Conservation (phyloP, 2,329 filamentous ascomycete species). For the Alternaria sp. region DNA sequence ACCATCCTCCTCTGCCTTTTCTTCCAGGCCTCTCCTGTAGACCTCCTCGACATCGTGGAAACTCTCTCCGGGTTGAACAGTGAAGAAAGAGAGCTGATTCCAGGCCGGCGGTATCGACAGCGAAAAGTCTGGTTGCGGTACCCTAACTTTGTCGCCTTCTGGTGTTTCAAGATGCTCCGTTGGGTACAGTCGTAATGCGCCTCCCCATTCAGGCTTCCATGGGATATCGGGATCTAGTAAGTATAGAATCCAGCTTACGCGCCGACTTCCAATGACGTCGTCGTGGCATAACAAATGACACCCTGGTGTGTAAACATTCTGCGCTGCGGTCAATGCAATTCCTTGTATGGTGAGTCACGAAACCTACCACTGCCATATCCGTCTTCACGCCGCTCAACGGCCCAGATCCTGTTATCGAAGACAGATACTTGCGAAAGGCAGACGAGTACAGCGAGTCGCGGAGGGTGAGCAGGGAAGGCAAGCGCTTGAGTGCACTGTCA, state of each 20-base stretch:
- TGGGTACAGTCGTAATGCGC: constrained; percentile 87
- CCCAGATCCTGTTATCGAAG: constrained; percentile 83
- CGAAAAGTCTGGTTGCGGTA: constrained; percentile 78
- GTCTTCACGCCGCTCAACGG: constrained; percentile 92
- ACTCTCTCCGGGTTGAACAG: constrained; percentile 96
- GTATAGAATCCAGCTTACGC: constrained; percentile 97
- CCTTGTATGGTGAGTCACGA: background rate
- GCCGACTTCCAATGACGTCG: constrained; percentile 96
- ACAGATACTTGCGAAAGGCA: constrained; percentile 87
- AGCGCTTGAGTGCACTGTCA: constrained; percentile 80
- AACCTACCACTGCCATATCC: constrained; percentile 86
- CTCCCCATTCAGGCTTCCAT: constrained; percentile 93
- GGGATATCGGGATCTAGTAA: constrained; percentile 88
- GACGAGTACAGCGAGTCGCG: constrained; percentile 94
- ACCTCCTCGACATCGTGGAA: constrained; percentile 99
- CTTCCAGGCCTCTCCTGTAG: constrained; percentile 70
- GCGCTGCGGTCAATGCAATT: constrained; percentile 20
- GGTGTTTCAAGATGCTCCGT: constrained; percentile 69
- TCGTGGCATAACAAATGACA: constrained; percentile 97
- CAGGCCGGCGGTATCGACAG: constrained; percentile 92
- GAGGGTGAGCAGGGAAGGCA: constrained; percentile 90
- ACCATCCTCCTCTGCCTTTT: constrained; percentile 72
- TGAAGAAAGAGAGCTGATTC: constrained; percentile 98
- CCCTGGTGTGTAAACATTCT: constrained; percentile 93
- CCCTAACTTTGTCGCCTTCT: constrained; percentile 77